A percentile compares a stretch with the other conserved stretches of the same genome.
These are phyloP conservation scores for Aspergillus alliaceus DNA, from an alignment of 2,329 filamentous ascomycete genomes.

Conservation along the genomic window DNA sequence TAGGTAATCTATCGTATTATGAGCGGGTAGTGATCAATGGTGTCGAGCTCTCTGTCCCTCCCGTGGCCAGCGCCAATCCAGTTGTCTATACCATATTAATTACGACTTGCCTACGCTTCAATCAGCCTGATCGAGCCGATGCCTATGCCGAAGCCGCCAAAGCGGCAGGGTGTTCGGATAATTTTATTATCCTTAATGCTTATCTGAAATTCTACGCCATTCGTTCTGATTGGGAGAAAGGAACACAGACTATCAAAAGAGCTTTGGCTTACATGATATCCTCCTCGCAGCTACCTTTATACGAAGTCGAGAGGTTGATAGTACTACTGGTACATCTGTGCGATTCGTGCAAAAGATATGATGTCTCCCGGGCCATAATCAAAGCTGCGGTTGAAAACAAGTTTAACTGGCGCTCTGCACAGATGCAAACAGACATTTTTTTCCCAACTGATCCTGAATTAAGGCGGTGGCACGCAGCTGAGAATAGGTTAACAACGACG, in stretches of 20 bases:
- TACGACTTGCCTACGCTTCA: slow-evolving; percentile 38
- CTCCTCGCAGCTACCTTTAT: slow-evolving; percentile 28
- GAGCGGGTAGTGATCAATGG: slow-evolving; percentile 33
- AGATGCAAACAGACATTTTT: slow-evolving; percentile 28
- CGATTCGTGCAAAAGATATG: slow-evolving; percentile 31
- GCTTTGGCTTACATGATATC: slow-evolving; percentile 37
- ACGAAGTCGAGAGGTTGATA: slow-evolving; percentile 35
- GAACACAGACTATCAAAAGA: slow-evolving; percentile 32
- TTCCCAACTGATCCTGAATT: slow-evolving; percentile 22
- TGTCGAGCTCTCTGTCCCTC: slow-evolving; percentile 37
- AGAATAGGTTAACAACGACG: slow-evolving; percentile 16
- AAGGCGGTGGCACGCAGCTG: slow-evolving; percentile 31
- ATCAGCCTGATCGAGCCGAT: slow-evolving; percentile 42
- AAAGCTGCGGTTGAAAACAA: slow-evolving; percentile 37
- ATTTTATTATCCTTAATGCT: slow-evolving; percentile 35
- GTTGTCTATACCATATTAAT: slow-evolving; percentile 39
- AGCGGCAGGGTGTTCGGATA: slow-evolving; percentile 37
- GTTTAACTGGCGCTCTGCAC: slow-evolving; percentile 29
- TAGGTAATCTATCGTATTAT: slow-evolving; percentile 31
- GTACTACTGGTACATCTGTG: slow-evolving; percentile 42
- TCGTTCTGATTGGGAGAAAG: slow-evolving; percentile 38
- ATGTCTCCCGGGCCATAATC: slow-evolving; percentile 34
- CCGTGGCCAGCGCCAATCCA: slow-evolving; percentile 32
- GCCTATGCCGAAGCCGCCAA: slow-evolving; percentile 41
- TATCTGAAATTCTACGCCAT: slow-evolving; percentile 41